A percentile compares a stretch with the other conserved stretches of the same genome.
Evolutionary conservation across 31 red algal species (phyloP).

Genomic region (Bonnemaisonia californica): DNA sequence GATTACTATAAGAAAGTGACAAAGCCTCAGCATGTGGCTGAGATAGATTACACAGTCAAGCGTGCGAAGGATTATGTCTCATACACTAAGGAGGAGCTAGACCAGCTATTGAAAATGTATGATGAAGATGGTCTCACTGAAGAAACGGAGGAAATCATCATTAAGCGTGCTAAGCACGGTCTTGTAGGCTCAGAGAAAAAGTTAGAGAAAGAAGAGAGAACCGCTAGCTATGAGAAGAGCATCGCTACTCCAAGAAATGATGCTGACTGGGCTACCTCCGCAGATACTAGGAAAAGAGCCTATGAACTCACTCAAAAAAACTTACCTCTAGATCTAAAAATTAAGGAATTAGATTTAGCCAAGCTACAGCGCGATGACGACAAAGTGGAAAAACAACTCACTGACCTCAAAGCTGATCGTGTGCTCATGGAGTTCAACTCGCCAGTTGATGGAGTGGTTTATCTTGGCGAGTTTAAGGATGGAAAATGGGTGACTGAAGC

Average conservation of each 20-base stretch:
- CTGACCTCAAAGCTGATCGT: slow-evolving; percentile 4
- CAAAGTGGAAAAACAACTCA: background rate
- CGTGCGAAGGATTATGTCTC: background rate
- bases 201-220: background rate
- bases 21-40: background rate
- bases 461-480: slow-evolving; percentile 13
- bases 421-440: slow-evolving; percentile 1
- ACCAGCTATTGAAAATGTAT: slow-evolving; percentile 19
- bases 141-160: slow-evolving; percentile 24
- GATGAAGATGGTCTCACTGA: slow-evolving; percentile 11
- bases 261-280: background rate
- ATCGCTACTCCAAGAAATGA: background rate
- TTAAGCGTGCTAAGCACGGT: background rate
- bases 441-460: background rate
- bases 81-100: slow-evolving; percentile 9
- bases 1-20: background rate
- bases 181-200: background rate
- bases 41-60: background rate
- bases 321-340: background rate
- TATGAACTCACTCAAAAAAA: background rate
- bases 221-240: background rate
- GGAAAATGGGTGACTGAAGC: background rate
- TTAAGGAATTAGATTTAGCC: background rate
- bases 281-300: background rate
- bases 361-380: background rate